Evolutionary conservation across 371 early-diverging fungal species (phyloP).

Genomic region (Mucor piriformis): DNA sequence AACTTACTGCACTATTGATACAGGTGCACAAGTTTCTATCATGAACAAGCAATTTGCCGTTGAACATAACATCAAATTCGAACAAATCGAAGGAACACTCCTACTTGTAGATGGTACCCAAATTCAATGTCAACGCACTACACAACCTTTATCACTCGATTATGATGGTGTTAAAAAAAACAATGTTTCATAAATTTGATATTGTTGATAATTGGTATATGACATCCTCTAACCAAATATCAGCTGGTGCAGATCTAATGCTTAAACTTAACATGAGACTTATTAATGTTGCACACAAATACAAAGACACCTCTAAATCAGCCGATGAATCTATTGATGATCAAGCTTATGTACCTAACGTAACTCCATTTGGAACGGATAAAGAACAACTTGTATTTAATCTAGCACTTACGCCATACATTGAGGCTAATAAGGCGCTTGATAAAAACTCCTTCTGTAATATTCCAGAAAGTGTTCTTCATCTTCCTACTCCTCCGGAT

Average conservation of each 20-base stretch:
- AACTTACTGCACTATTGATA: no score
- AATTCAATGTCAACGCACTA: constrained; percentile 4
- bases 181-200: constrained; percentile 7
- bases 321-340: constrained; percentile 8
- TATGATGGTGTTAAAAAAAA: constrained; percentile 8
- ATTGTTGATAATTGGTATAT: background rate
- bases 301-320: background rate
- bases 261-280: constrained; percentile 6
- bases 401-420: background rate
- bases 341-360: constrained; percentile 9
- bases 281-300: constrained; percentile 8
- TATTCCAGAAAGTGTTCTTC: constrained; percentile 5
- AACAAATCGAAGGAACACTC: background rate
- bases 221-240: background rate
- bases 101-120: background rate
- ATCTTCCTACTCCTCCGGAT: constrained; percentile 1
- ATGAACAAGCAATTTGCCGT: constrained; percentile 12
- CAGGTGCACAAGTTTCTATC: no score
- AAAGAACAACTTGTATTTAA: constrained; percentile 5
- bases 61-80: constrained; percentile 1
- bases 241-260: constrained; percentile 12
- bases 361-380: constrained; percentile 2
- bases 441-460: constrained; percentile 4
- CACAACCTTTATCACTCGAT: background rate
- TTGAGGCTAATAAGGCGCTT: constrained; percentile 1